These are phyloP conservation scores for Spathaspora sp. DNA, from an alignment of 805 yeast species.

Conservation along the genomic window DNA sequence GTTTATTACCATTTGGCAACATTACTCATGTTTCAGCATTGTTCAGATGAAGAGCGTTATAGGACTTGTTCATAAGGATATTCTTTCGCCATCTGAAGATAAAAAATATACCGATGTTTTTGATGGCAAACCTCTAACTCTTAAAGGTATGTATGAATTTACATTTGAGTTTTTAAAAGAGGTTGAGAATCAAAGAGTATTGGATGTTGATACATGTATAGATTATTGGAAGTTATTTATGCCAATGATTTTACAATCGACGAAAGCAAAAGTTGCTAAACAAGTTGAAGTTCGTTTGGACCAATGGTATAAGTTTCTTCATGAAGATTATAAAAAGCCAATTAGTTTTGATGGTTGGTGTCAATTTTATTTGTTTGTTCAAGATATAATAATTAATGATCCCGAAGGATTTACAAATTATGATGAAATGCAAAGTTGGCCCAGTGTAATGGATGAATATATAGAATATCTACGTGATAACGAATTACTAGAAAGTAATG, in stretches of 20 bases:
- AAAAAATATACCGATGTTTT: constrained; percentile 8
- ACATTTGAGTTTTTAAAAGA: constrained; percentile 67
- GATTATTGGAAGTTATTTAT: constrained; percentile 79
- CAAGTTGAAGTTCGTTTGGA: constrained; percentile 24
- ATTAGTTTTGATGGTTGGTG: constrained; percentile 80
- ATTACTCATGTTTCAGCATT: constrained; percentile 24
- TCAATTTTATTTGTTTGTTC: constrained; percentile 69
- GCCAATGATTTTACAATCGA: constrained; percentile 9
- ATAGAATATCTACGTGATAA: constrained; percentile 52
- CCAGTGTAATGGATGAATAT: constrained; percentile 79
- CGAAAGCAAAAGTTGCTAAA: neutral
- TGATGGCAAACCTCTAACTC: constrained; percentile 24
- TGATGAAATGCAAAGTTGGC: constrained; percentile 90
- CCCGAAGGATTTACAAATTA: constrained; percentile 50
- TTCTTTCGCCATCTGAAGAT: constrained; percentile 4
- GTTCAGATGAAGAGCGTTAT: constrained; percentile 43
- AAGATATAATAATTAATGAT: constrained; percentile 45
- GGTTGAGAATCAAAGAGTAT: constrained; percentile 47
- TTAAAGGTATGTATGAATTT: constrained; percentile 62
- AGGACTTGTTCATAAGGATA: constrained; percentile 10
- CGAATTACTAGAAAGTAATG: constrained; percentile 8
- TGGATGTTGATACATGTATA: constrained; percentile 58
- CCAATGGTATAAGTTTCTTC: constrained; percentile 59
- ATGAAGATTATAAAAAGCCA: constrained; percentile 31
- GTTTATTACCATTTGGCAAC: constrained; percentile 60